Evolutionary conservation across 495 filamentous ascomycete genomes (phyloP).

Genomic region (Penicillium angulare): DNA sequence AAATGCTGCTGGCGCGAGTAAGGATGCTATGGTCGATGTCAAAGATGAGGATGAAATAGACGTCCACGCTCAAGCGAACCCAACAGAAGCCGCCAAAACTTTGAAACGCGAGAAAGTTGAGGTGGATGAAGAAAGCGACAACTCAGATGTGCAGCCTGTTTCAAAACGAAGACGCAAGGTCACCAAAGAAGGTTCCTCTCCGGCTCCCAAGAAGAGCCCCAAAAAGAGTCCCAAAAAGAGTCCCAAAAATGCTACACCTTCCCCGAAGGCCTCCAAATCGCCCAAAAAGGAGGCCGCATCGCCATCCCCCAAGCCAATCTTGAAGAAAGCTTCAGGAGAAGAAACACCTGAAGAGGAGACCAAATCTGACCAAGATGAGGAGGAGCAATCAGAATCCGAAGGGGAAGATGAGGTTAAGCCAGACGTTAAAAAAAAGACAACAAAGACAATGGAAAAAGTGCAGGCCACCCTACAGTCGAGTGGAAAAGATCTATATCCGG

Average conservation of each 20-base stretch:
- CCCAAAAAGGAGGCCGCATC: slow-evolving; percentile 11
- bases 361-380: slow-evolving; percentile 43
- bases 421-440: slow-evolving; percentile 69
- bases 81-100: slow-evolving; percentile 8
- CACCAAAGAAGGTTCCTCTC: slow-evolving; percentile 8
- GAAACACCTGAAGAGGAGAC: slow-evolving; percentile 35
- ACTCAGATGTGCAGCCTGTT: slow-evolving; percentile 54
- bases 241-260: slow-evolving; percentile 25
- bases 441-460: slow-evolving; percentile 80
- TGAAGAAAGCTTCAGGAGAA: slow-evolving; percentile 38
- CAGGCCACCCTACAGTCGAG: slow-evolving; percentile 68
- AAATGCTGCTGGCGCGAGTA: slow-evolving; percentile 21
- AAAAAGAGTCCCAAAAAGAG: slow-evolving; percentile 3
- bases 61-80: neutral
- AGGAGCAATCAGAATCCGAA: slow-evolving; percentile 48
- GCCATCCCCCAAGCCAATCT: slow-evolving; percentile 20
- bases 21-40: slow-evolving; percentile 39
- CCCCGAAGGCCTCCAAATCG: slow-evolving; percentile 24
- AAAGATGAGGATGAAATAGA: slow-evolving; percentile 28
- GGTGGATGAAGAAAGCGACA: slow-evolving; percentile 43
- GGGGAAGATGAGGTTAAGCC: slow-evolving; percentile 71
- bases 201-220: neutral
- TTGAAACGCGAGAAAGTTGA: slow-evolving; percentile 41
- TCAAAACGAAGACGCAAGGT: slow-evolving; percentile 39
- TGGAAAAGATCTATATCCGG: slow-evolving; percentile 80